phyloP scores from a whole-genome alignment of 805 yeast species.

The Candida tammaniensis region DNA sequence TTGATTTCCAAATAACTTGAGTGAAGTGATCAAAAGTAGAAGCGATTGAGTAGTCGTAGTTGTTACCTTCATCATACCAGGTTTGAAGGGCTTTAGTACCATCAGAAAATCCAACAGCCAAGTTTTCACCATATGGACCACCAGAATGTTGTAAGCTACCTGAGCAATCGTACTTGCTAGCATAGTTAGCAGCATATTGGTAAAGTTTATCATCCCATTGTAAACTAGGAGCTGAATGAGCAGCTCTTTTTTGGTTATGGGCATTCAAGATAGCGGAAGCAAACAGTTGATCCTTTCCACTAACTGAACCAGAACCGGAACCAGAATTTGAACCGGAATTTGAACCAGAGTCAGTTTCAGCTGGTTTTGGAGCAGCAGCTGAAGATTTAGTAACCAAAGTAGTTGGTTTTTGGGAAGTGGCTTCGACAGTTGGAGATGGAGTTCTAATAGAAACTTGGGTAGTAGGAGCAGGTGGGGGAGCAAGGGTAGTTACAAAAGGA shows the following conservation, averaged over 20 bases:
- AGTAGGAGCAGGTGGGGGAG: constrained; percentile 15
- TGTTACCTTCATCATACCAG: constrained; percentile 40
- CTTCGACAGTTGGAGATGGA: constrained; percentile 10
- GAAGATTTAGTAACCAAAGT: constrained; percentile 8
- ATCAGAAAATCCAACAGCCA: constrained; percentile 33
- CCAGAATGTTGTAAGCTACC: constrained; percentile 37
- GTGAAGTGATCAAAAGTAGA: constrained; percentile 62
- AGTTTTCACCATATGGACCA: constrained; percentile 41
- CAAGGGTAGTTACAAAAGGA: background rate
- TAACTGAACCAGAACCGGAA: constrained; percentile 8
- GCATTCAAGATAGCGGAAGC: constrained; percentile 48
- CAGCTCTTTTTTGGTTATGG: constrained; percentile 59
- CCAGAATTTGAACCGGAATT: constrained; percentile 9
- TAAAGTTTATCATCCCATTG: constrained; percentile 56
- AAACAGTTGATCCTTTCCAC: constrained; percentile 25
- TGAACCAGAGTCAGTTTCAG: constrained; percentile 12
- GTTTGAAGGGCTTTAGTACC: constrained; percentile 33
- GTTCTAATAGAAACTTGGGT: constrained; percentile 8
- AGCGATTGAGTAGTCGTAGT: constrained; percentile 29
- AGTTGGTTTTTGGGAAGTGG: constrained; percentile 8
- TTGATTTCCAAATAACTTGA: constrained; percentile 69
- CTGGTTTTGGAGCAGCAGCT: constrained; percentile 14
- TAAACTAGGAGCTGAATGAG: constrained; percentile 50
- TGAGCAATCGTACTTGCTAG: constrained; percentile 47
- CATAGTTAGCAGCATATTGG: constrained; percentile 48